A percentile compares a stretch with the other conserved stretches of the same genome.
phyloP scores from a whole-genome alignment of 108 stramenopile genomes.

The Nannochloropsis oceanica region DNA sequence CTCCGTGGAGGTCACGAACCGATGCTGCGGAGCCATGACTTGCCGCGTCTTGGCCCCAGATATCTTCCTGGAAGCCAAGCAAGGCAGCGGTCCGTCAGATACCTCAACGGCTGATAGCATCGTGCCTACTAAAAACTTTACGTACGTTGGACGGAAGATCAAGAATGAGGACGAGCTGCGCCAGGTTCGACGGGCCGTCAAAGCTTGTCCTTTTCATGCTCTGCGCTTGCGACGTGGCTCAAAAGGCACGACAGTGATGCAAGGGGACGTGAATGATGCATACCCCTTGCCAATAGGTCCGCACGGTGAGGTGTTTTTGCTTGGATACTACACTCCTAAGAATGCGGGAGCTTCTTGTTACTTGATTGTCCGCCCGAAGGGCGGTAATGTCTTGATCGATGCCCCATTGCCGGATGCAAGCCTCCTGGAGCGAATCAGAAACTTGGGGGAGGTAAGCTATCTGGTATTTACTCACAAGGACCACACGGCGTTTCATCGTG shows the following conservation, averaged over 20 bases:
- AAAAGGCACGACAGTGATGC: background rate
- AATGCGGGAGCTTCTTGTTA: background rate
- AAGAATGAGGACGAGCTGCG: background rate
- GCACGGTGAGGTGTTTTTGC: background rate
- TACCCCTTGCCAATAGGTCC: background rate
- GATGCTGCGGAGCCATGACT: background rate
- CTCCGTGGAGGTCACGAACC: background rate
- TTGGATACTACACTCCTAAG: background rate
- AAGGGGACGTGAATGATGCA: background rate
- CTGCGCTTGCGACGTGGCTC: background rate
- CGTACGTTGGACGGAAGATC: background rate
- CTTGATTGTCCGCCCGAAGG: background rate
- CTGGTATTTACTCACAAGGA: background rate
- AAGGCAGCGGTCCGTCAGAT: background rate
- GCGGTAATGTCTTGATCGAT: background rate
- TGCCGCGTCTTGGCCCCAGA: background rate
- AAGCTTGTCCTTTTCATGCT: background rate
- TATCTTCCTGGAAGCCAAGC: background rate
- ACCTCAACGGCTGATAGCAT: background rate
- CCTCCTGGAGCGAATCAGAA: background rate
- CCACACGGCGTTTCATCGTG: background rate
- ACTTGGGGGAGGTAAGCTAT: background rate
- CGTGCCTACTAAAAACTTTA: background rate
- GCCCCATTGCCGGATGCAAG: background rate
- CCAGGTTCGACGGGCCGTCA: background rate